phyloP scores from a whole-genome alignment of 1,139 yeast genomes.

The Saccharomyces hybrid region DNA sequence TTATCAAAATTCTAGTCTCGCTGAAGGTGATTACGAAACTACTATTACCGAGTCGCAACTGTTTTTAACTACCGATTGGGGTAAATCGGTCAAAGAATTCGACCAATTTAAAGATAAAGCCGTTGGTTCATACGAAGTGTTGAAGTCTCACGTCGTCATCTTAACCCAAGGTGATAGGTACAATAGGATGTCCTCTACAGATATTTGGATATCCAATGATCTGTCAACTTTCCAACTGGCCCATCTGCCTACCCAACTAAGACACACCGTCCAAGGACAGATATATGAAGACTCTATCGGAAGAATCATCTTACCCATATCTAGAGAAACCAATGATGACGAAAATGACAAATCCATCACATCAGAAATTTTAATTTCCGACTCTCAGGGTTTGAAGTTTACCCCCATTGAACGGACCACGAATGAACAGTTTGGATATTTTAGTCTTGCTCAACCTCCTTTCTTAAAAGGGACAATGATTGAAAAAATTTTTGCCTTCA shows the following conservation, averaged over 20 bases:
- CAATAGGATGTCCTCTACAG: slow-evolving; percentile 17
- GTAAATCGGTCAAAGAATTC: background rate
- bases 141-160: slow-evolving; percentile 19
- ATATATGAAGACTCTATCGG: slow-evolving; percentile 17
- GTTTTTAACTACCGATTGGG: background rate
- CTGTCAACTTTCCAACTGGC: slow-evolving; percentile 20
- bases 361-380: slow-evolving; percentile 21
- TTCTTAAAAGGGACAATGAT: slow-evolving; percentile 18
- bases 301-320: slow-evolving; percentile 18
- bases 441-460: slow-evolving; percentile 4
- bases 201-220: slow-evolving; percentile 26
- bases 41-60: background rate
- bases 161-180: slow-evolving; percentile 22
- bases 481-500: slow-evolving; percentile 3
- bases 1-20: no score
- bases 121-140: slow-evolving; percentile 11
- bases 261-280: slow-evolving; percentile 3
- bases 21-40: background rate
- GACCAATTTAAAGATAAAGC: slow-evolving; percentile 15
- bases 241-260: slow-evolving; percentile 22
- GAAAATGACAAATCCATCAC: slow-evolving; percentile 2
- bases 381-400: slow-evolving; percentile 28
- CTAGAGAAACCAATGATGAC: background rate
- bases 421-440: slow-evolving; percentile 6
- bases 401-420: slow-evolving; percentile 10